Evolutionary conservation across 331 rosid genomes (phyloP).

Genomic region (Quercus lobata): DNA sequence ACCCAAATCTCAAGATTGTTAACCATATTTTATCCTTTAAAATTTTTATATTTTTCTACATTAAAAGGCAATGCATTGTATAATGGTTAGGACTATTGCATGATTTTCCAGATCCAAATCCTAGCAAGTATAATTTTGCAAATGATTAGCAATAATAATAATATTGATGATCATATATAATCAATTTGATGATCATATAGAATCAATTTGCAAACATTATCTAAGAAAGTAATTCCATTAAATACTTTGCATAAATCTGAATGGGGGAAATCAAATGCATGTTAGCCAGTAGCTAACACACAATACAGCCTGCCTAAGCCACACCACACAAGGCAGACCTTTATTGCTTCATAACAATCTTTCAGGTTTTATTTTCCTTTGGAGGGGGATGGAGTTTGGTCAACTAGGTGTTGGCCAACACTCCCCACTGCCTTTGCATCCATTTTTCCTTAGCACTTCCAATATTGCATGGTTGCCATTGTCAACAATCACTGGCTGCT

Average conservation of each 20-base stretch:
- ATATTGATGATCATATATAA: too few species aligned
- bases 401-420: constrained; percentile 72
- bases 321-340: background rate
- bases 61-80: too few species aligned
- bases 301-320: constrained; percentile 1
- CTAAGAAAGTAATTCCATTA: too few species aligned
- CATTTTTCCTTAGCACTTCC: background rate
- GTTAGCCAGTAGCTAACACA: constrained; percentile 55
- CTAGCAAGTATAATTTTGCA: background rate
- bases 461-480: background rate
- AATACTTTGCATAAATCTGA: too few species aligned
- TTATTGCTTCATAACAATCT: background rate
- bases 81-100: too few species aligned
- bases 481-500: constrained; percentile 36
- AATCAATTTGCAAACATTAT: too few species aligned
- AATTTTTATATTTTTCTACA: too few species aligned
- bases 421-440: background rate
- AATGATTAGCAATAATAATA: background rate
- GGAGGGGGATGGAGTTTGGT: constrained; percentile 28
- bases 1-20: too few species aligned
- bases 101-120: too few species aligned
- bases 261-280: background rate
- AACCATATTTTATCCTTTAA: too few species aligned
- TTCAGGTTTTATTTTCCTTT: background rate
- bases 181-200: too few species aligned